Evolutionary conservation across 148 eudicot genomes (phyloP).

Genomic region (Fagopyrum tataricum): DNA sequence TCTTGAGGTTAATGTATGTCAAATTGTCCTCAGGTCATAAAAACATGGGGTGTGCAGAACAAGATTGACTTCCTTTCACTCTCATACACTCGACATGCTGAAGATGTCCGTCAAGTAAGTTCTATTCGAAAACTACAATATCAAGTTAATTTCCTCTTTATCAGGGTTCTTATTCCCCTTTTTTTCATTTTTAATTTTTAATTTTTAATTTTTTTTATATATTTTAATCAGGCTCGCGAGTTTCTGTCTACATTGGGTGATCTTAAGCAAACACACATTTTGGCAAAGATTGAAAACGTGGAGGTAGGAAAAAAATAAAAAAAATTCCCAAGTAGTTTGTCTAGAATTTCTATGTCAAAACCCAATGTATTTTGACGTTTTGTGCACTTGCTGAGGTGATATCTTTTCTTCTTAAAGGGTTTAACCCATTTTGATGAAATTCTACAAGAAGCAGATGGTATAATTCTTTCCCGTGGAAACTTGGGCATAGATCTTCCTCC

Average conservation of each 20-base stretch:
- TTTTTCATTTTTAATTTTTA: neutral
- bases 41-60: constrained; percentile 87
- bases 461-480: constrained; percentile 97
- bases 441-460: constrained; percentile 91
- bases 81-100: constrained; percentile 84
- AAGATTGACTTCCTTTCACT: constrained; percentile 90
- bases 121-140: neutral
- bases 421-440: constrained; percentile 90
- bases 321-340: neutral
- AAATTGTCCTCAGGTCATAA: constrained; percentile 49
- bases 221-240: constrained; percentile 63
- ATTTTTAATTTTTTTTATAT: too few species aligned
- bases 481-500: constrained; percentile 98
- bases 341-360: neutral
- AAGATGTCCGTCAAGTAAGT: constrained; percentile 88
- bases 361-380: neutral
- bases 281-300: constrained; percentile 86
- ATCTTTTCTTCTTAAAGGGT: constrained; percentile 35
- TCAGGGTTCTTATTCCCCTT: neutral
- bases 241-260: constrained; percentile 70
- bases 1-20: neutral
- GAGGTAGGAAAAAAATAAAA: too few species aligned
- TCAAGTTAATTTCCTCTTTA: neutral
- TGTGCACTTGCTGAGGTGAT: neutral
- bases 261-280: constrained; percentile 80